Conservation (phyloP, 345 rosid species). For the Physaria fendleri region DNA sequence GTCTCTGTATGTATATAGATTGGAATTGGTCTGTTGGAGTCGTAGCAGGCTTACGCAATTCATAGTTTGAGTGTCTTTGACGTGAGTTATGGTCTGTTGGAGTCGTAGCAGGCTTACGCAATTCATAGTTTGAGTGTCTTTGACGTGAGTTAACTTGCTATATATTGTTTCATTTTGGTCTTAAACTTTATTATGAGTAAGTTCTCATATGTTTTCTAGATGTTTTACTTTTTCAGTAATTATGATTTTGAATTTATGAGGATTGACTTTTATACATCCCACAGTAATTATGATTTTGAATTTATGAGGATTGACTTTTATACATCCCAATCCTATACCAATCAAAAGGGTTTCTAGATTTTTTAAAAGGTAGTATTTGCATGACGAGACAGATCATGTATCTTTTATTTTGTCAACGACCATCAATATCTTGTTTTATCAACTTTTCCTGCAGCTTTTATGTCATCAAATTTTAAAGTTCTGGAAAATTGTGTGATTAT, state of each 20-base stretch:
- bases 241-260: slow-evolving; percentile 1
- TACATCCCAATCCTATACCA: neutral
- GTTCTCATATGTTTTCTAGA: slow-evolving; percentile 10
- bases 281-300: slow-evolving; percentile 5
- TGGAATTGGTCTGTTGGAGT: neutral
- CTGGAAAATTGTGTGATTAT: no score
- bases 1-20: neutral
- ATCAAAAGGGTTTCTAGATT: neutral
- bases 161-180: neutral
- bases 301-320: slow-evolving; percentile 6
- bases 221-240: slow-evolving; percentile 6
- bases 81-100: neutral
- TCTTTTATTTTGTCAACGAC: slow-evolving; percentile 12
- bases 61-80: neutral
- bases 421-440: neutral
- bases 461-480: no score
- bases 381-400: neutral
- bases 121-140: neutral
- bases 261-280: no score
- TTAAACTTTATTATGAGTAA: neutral
- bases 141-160: neutral
- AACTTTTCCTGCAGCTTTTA: neutral
- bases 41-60: neutral
- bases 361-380: neutral
- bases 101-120: neutral